Evolutionary conservation across 495 filamentous ascomycete species (phyloP).

Genomic region (Zalerion maritima): DNA sequence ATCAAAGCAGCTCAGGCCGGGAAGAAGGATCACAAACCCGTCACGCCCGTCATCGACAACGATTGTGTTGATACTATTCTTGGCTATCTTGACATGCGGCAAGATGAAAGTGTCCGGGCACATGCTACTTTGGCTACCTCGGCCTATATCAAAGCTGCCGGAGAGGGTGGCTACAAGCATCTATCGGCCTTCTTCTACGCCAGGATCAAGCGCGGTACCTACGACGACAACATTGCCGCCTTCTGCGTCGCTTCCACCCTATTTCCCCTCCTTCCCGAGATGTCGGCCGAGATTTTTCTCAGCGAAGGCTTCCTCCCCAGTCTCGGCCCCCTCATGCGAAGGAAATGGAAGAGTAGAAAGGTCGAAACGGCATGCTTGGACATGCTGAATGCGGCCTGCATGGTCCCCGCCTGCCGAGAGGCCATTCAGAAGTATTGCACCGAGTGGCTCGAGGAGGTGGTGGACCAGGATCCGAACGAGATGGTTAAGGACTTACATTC

Average conservation of each 20-base stretch:
- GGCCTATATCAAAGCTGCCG: slow-evolving; percentile 65
- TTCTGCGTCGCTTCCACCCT: slow-evolving; percentile 79
- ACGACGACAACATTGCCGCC: slow-evolving; percentile 51
- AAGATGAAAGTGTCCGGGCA: slow-evolving; percentile 48
- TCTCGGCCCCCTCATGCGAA: slow-evolving; percentile 54
- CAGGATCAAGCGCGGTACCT: slow-evolving; percentile 30
- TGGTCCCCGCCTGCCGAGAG: slow-evolving; percentile 62
- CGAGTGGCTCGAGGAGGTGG: slow-evolving; percentile 67
- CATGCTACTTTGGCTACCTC: slow-evolving; percentile 64
- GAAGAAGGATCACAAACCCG: slow-evolving; percentile 21
- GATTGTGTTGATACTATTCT: slow-evolving; percentile 71
- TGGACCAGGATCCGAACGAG: slow-evolving; percentile 50
- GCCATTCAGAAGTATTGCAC: slow-evolving; percentile 65
- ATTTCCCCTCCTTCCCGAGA: slow-evolving; percentile 66
- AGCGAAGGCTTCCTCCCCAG: slow-evolving; percentile 64
- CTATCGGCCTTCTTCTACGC: slow-evolving; percentile 52
- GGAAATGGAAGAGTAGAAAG: slow-evolving; percentile 57
- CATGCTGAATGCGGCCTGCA: slow-evolving; percentile 79
- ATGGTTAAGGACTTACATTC: slow-evolving; percentile 34
- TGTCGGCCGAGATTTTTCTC: slow-evolving; percentile 61
- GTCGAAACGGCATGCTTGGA: slow-evolving; percentile 74
- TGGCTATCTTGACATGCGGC: slow-evolving; percentile 59
- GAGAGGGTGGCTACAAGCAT: slow-evolving; percentile 46
- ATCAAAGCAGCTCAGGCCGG: slow-evolving; percentile 10
- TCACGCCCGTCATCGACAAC: slow-evolving; percentile 56